phyloP scores from a whole-genome alignment of 2,329 filamentous ascomycete species.

The Alternaria metachromatica region DNA sequence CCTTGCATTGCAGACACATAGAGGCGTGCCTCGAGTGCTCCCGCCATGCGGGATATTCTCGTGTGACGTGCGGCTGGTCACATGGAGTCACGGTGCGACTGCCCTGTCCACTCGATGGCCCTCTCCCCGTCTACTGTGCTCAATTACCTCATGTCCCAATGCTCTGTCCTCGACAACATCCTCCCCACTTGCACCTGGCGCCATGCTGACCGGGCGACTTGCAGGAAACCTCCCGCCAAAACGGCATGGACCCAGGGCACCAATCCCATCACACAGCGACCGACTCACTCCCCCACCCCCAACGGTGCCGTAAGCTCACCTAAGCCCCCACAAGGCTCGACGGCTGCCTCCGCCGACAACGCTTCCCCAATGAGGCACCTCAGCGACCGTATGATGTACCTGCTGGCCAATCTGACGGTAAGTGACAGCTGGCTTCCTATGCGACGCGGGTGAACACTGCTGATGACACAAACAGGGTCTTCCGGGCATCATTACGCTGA shows the following conservation, averaged over 20 bases:
- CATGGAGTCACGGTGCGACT: conserved; percentile 45
- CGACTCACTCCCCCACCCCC: conserved; percentile 55
- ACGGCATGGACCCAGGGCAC: conserved; percentile 68
- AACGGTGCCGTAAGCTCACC: conserved; percentile 60
- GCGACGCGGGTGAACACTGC: not conserved
- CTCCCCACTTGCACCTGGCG: conserved; percentile 11
- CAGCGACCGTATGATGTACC: conserved; percentile 65
- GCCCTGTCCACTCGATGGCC: conserved; percentile 17
- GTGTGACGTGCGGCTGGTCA: conserved; percentile 44
- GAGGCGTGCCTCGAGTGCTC: conserved; percentile 25
- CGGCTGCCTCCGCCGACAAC: conserved; percentile 54
- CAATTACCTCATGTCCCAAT: conserved; percentile 4
- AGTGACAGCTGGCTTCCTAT: conserved; percentile 33
- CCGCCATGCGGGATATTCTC: conserved; percentile 24
- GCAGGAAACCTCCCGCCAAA: conserved; percentile 59
- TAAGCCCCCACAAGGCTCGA: conserved; percentile 51
- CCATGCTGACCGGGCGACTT: conserved; percentile 35
- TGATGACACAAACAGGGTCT: conserved; percentile 57
- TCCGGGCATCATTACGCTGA: conserved; percentile 62
- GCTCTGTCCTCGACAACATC: conserved; percentile 5
- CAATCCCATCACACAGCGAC: conserved; percentile 67
- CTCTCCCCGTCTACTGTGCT: conserved; percentile 6
- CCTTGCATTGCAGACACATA: not conserved
- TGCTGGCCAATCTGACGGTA: conserved; percentile 66
- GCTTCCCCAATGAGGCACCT: conserved; percentile 63